Conservation (phyloP, 192 early-diverging fungal genomes). For the Coemansia javaensis region DNA sequence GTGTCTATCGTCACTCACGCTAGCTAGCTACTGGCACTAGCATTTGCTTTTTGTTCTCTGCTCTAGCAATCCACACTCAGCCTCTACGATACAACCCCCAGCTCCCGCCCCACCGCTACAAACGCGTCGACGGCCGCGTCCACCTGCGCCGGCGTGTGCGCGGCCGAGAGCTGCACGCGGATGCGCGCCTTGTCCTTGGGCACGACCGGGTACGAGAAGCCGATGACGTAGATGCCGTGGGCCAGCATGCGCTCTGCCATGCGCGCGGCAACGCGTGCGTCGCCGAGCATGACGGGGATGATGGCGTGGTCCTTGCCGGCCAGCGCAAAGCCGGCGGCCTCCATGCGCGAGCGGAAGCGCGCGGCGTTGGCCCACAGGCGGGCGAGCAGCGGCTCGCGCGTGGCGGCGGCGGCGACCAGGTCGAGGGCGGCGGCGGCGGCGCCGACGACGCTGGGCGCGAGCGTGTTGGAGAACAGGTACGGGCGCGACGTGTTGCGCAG, state of each 20-base stretch:
- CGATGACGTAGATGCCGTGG: slow-evolving; percentile 55
- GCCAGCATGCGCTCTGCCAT: slow-evolving; percentile 54
- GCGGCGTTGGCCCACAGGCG: slow-evolving; percentile 58
- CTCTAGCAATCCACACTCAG: background rate
- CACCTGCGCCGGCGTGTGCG: slow-evolving; percentile 49
- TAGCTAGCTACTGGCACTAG: too few species aligned
- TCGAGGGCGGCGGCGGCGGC: slow-evolving; percentile 53
- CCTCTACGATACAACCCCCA: slow-evolving; percentile 23
- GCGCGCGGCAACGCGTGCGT: slow-evolving; percentile 47
- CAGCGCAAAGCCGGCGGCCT: slow-evolving; percentile 58
- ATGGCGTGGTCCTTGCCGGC: slow-evolving; percentile 60
- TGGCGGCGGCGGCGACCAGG: slow-evolving; percentile 45
- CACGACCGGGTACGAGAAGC: slow-evolving; percentile 59
- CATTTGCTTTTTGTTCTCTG: background rate
- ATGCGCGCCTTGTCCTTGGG: slow-evolving; percentile 55
- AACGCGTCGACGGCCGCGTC: slow-evolving; percentile 53
- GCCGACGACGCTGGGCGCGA: slow-evolving; percentile 54
- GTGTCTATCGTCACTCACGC: too few species aligned
- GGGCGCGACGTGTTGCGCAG: slow-evolving; percentile 55
- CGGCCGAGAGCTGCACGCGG: slow-evolving; percentile 56
- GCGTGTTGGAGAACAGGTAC: slow-evolving; percentile 56
- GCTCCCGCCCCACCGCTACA: slow-evolving; percentile 48
- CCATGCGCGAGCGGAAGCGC: slow-evolving; percentile 57
- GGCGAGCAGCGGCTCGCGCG: slow-evolving; percentile 43
- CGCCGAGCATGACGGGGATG: slow-evolving; percentile 57